These are phyloP conservation scores for Pichia inconspicua DNA, from an alignment of 1,139 yeast genomes.

Conservation along the genomic window DNA sequence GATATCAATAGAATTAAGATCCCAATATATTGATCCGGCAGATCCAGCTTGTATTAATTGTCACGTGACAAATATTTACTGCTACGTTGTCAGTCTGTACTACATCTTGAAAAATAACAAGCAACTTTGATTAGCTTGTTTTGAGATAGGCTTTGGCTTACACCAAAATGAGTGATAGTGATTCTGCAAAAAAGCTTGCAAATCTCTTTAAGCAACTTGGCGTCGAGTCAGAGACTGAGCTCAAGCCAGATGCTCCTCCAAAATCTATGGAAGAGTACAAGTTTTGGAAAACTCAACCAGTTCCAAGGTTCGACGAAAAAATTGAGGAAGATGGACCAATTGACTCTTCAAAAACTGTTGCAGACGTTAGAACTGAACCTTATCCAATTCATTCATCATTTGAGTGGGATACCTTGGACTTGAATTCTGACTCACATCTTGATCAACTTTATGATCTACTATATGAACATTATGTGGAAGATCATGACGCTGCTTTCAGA, in stretches of 20 bases:
- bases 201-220: conserved; percentile 44
- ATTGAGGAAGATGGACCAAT: conserved; percentile 77
- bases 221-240: conserved; percentile 43
- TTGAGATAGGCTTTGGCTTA: neutral
- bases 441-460: conserved; percentile 71
- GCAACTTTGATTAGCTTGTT: too few relatives aligned
- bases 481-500: conserved; percentile 83
- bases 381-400: conserved; percentile 67
- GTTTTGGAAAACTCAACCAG: conserved; percentile 99
- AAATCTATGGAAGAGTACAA: conserved; percentile 85
- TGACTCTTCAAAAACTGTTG: conserved; percentile 57
- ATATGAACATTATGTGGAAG: conserved; percentile 91
- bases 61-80: too few relatives aligned
- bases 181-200: conserved; percentile 32
- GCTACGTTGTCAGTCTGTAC: too few relatives aligned
- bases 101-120: too few relatives aligned
- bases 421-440: conserved; percentile 49
- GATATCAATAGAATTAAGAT: too few relatives aligned
- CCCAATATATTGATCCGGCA: too few relatives aligned
- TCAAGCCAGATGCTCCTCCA: conserved; percentile 30
- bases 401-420: conserved; percentile 81
- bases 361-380: conserved; percentile 64
- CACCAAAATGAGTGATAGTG: conserved; percentile 5
- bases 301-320: conserved; percentile 62
- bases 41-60: too few relatives aligned